Conservation (phyloP, 2,329 filamentous ascomycete genomes). For the Fusarium palustre region DNA sequence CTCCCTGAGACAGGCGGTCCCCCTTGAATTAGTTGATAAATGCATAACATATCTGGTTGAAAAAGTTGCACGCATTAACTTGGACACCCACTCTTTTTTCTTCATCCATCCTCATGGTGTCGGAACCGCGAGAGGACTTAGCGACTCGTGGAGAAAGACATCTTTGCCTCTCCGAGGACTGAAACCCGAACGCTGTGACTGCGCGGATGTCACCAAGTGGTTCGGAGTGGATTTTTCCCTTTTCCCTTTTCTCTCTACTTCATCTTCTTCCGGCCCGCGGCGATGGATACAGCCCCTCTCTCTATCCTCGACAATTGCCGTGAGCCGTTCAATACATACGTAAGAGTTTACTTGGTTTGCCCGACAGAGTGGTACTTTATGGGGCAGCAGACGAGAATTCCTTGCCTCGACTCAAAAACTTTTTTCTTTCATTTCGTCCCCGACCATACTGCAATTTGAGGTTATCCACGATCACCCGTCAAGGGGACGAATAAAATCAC, state of each 20-base stretch:
- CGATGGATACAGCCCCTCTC: slow-evolving; percentile 41
- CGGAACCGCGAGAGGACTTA: slow-evolving; percentile 3
- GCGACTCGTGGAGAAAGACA: slow-evolving; percentile 20
- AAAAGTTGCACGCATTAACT: background rate
- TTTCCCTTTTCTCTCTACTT: slow-evolving; percentile 20
- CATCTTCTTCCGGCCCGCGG: slow-evolving; percentile 38
- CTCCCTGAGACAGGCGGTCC: slow-evolving; percentile 37
- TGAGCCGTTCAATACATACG: slow-evolving; percentile 23
- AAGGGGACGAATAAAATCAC: background rate
- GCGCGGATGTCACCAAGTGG: slow-evolving; percentile 42
- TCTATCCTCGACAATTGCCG: slow-evolving; percentile 24
- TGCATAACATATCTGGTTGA: slow-evolving; percentile 33
- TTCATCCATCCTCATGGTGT: background rate
- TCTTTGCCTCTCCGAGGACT: slow-evolving; percentile 34
- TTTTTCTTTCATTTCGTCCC: slow-evolving; percentile 38
- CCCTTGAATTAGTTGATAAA: slow-evolving; percentile 42
- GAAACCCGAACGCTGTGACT: slow-evolving; percentile 27
- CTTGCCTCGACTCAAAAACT: background rate
- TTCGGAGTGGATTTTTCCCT: slow-evolving; percentile 31
- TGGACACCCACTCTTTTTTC: slow-evolving; percentile 19
- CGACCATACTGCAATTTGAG: slow-evolving; percentile 42
- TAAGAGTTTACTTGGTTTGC: slow-evolving; percentile 18
- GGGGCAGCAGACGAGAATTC: background rate
- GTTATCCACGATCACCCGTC: slow-evolving; percentile 17
- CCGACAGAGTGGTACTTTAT: slow-evolving; percentile 29